phyloP scores from a whole-genome alignment of 2,329 filamentous ascomycete genomes.

The Atkinsonella hypoxylon region DNA sequence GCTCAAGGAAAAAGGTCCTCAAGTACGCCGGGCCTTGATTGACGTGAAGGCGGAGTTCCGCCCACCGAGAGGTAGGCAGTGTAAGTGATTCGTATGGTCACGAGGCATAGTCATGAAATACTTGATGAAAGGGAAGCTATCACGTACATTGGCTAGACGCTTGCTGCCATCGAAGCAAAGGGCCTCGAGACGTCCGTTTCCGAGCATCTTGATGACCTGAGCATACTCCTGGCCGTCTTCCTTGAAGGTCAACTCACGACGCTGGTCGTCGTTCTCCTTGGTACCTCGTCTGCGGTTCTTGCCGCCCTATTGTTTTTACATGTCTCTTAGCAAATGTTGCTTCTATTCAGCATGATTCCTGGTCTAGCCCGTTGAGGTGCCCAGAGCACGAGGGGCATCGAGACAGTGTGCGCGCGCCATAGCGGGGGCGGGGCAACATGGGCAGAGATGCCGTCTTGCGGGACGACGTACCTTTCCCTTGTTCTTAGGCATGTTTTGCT shows the following conservation, averaged over 20 bases:
- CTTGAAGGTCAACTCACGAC: slow-evolving; percentile 97
- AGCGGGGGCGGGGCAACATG: slow-evolving; percentile 19
- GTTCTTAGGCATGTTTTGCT: slow-evolving; percentile 80
- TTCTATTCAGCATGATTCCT: background rate
- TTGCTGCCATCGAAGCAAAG: slow-evolving; percentile 78
- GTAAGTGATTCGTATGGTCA: no score
- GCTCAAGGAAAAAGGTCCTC: no score
- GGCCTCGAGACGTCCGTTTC: slow-evolving; percentile 86
- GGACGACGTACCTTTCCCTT: slow-evolving; percentile 77
- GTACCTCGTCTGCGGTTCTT: slow-evolving; percentile 98
- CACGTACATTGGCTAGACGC: slow-evolving; percentile 28
- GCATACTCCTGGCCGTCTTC: slow-evolving; percentile 75
- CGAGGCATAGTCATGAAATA: no score
- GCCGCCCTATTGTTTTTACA: slow-evolving; percentile 55
- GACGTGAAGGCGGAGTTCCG: no score
- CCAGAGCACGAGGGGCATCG: background rate
- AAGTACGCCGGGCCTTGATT: no score
- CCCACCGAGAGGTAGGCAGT: no score
- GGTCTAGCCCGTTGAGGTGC: background rate
- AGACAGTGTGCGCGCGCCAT: slow-evolving; percentile 2
- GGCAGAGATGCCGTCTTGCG: background rate
- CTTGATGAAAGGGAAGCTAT: no score
- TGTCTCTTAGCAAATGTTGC: slow-evolving; percentile 8
- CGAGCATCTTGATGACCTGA: slow-evolving; percentile 72
- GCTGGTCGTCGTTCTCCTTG: slow-evolving; percentile 99